Evolutionary conservation across 1,139 yeast species (phyloP), one percentile per base, ranked within the genome.

Genomic region (Scheffersomyces segobiensis): DNA sequence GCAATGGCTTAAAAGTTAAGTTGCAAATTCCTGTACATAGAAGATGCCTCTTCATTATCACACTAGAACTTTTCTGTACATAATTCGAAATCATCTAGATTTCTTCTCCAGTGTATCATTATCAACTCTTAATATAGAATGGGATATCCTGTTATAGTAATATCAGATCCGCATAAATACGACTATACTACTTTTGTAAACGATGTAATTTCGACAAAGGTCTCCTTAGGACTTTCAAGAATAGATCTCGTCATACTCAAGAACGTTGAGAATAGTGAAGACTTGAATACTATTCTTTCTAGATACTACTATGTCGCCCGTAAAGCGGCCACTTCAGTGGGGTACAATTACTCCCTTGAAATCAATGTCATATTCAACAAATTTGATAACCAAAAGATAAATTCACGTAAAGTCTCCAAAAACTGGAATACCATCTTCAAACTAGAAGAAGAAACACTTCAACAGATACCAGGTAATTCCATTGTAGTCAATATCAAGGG

Each of bases 311-410:
- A 68, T 14, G 57, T 61, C 18, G 58, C 71, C 6, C 64, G 84
- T 58, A 53, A 62, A 3, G 46, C 64, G 2, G 69, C 74, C 21
- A 56, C 63, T 2, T 52, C 56, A 3, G 56, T 57, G 8, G 76
- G 75, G 3, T 66, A 66, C 57, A 71, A 67, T 55, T 70, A 73
- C 61, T 63, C 61, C 1, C 74, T 78, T 56, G 69, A 67, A n/a
- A 75, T 78, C 52, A 72, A 76, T 58, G 68, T 79, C 0, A 60
- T 75, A 24, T 76, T 76, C 65, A 73, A 77, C 53, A 55, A 56
- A 48, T 20, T 32, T n/a, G 24, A 24, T 52, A 42, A n/a, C 42
- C 52, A n/a, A 49, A 42, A 20, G 22, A 50, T 50, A 46, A 19
- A 50, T 26, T 14, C 42, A 10, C 42, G 42, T 7, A 14, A 3